These are phyloP conservation scores for Nakazawaea holstii DNA, from an alignment of 805 yeast genomes.

Conservation along the genomic window DNA sequence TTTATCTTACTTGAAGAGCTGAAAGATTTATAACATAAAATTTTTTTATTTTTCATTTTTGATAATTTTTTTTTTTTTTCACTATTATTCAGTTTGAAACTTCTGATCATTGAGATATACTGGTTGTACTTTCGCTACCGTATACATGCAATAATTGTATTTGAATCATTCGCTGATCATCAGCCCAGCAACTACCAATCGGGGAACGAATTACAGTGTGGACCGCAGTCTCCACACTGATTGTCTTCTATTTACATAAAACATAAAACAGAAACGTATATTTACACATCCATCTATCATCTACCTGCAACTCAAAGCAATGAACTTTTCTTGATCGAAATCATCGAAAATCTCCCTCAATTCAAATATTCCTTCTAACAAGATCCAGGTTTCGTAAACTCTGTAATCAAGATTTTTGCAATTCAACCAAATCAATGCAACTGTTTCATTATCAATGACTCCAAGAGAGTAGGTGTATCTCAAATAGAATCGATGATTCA, in stretches of 20 bases:
- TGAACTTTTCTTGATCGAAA: not conserved
- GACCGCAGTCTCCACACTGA: too few relatives aligned
- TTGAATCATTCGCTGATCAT: too few relatives aligned
- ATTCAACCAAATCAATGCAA: constrained; percentile 9
- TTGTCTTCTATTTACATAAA: too few relatives aligned
- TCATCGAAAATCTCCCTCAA: constrained; percentile 4
- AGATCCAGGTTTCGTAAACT: constrained; percentile 7
- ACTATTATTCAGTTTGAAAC: not conserved
- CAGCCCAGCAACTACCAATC: too few relatives aligned
- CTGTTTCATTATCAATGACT: constrained; percentile 8
- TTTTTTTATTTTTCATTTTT: not conserved
- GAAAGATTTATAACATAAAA: not conserved
- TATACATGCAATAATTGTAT: too few relatives aligned
- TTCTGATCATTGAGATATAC: too few relatives aligned
- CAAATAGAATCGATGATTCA: constrained; percentile 4
- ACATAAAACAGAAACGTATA: not conserved
- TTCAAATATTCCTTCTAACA: constrained; percentile 5
- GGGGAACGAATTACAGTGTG: too few relatives aligned
- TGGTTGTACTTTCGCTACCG: too few relatives aligned
- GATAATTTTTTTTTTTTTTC: not conserved
- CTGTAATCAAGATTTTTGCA: constrained; percentile 7
- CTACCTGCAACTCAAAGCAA: constrained; percentile 2
- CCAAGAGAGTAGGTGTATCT: constrained; percentile 5
- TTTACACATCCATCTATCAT: not conserved
- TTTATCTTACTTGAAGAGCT: not conserved